Evolutionary conservation across 768 basidiomycete species (phyloP).

Genomic region (Kwoniella dendrophila): DNA sequence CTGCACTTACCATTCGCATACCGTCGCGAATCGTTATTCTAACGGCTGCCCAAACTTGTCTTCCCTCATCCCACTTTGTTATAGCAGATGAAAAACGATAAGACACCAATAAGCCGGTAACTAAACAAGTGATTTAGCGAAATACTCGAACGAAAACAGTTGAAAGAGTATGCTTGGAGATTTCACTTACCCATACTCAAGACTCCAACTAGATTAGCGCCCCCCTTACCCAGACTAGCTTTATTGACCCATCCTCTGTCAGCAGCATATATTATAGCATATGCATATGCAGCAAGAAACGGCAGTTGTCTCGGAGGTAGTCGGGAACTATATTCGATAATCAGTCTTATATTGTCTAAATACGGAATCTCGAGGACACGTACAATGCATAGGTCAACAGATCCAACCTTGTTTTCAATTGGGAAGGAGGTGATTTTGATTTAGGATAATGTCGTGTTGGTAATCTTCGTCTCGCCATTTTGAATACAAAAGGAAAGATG

Average conservation of each 20-base stretch:
- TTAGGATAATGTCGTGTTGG: slow-evolving; percentile 7
- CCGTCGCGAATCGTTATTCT: slow-evolving; percentile 46
- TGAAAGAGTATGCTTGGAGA: background rate
- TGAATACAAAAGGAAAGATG: no score
- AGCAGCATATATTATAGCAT: slow-evolving; percentile 28
- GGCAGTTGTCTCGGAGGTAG: slow-evolving; percentile 48
- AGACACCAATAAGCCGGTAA: slow-evolving; percentile 50
- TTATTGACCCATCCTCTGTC: slow-evolving; percentile 34
- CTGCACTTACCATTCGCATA: slow-evolving; percentile 45
- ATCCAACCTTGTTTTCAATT: slow-evolving; percentile 27
- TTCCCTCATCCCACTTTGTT: slow-evolving; percentile 53
- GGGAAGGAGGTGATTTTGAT: slow-evolving; percentile 6
- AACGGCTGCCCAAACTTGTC: slow-evolving; percentile 50
- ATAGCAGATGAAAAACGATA: slow-evolving; percentile 51
- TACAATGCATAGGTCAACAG: slow-evolving; percentile 49
- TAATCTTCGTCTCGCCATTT: slow-evolving; percentile 15
- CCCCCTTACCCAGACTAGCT: slow-evolving; percentile 33
- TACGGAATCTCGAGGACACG: slow-evolving; percentile 8
- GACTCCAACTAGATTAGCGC: slow-evolving; percentile 42
- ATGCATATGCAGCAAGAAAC: slow-evolving; percentile 39
- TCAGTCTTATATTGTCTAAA: background rate
- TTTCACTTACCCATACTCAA: slow-evolving; percentile 49
- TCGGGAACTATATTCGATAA: slow-evolving; percentile 31
- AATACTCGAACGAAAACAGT: background rate
- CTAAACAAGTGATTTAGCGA: slow-evolving; percentile 17